Conservation (phyloP, 1,284 basidiomycete genomes). For the Boletus sp. region DNA sequence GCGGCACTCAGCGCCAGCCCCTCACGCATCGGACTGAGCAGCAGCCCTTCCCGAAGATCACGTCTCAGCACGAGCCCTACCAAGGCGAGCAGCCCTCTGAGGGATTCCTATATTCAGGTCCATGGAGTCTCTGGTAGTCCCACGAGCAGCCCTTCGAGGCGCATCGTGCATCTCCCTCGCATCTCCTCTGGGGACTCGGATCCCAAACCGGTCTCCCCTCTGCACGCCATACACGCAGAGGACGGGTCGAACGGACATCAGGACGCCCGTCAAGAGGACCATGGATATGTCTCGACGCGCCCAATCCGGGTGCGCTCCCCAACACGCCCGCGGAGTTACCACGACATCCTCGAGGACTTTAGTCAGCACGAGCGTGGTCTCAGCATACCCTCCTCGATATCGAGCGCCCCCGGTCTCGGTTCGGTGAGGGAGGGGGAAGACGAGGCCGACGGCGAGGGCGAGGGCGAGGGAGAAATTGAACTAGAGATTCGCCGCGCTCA, state of each 20-base stretch:
- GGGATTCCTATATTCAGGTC: slow-evolving; percentile 14
- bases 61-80: slow-evolving; percentile 26
- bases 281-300: slow-evolving; percentile 14
- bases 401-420: slow-evolving; percentile 25
- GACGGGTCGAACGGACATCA: background rate
- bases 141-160: slow-evolving; percentile 25
- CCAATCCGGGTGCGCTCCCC: slow-evolving; percentile 37
- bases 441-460: slow-evolving; percentile 20
- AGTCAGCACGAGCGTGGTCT: slow-evolving; percentile 36
- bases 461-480: slow-evolving; percentile 14
- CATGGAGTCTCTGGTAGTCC: slow-evolving; percentile 15
- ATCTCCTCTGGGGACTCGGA: slow-evolving; percentile 19
- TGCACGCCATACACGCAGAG: background rate
- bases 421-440: slow-evolving; percentile 31
- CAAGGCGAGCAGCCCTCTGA: slow-evolving; percentile 20
- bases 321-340: slow-evolving; percentile 55
- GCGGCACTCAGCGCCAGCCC: slow-evolving; percentile 25
- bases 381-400: slow-evolving; percentile 33
- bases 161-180: slow-evolving; percentile 24
- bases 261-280: slow-evolving; percentile 11
- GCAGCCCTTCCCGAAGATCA: slow-evolving; percentile 24
- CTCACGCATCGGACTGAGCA: slow-evolving; percentile 26
- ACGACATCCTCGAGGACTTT: slow-evolving; percentile 64
- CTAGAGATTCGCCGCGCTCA: background rate
- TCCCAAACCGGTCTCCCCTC: slow-evolving; percentile 6